Conservation (phyloP, 148 eudicot genomes). For the Cornus florida region DNA sequence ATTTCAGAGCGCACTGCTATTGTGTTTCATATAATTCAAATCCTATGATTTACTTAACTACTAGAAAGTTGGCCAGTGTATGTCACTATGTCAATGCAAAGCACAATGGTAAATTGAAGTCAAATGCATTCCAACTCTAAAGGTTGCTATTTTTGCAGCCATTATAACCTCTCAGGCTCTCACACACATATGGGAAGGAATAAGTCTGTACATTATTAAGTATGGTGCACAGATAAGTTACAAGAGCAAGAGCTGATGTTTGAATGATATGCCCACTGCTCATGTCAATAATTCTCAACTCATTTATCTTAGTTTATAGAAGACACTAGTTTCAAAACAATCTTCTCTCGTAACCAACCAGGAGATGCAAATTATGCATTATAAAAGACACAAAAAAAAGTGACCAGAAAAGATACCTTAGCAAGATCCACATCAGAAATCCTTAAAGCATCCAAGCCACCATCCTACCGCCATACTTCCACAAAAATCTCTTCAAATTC, state of each 20-base stretch:
- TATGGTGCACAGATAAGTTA: background rate
- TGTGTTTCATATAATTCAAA: background rate
- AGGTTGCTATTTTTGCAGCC: no score
- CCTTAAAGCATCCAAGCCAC: constrained; percentile 58
- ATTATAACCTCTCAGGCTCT: no score
- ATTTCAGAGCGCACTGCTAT: background rate
- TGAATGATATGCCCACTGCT: background rate
- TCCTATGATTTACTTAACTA: background rate
- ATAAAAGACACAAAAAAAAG: no score
- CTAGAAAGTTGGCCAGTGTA: no score
- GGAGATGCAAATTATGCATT: background rate
- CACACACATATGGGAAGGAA: no score
- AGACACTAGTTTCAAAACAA: background rate
- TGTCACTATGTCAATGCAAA: background rate
- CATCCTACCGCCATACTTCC: constrained; percentile 84
- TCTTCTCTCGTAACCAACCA: background rate
- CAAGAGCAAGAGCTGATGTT: background rate
- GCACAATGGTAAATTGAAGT: background rate
- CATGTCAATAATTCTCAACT: background rate
- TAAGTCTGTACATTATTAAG: background rate
- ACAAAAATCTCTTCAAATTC: constrained; percentile 75
- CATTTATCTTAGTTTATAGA: background rate
- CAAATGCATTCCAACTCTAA: background rate
- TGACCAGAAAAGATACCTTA: no score
- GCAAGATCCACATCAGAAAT: constrained; percentile 56